Percentiles rank a stretch among this genome's conserved stretches.
phyloP scores from a whole-genome alignment of 2,329 filamentous ascomycete species.

The Cladosporium velox region DNA sequence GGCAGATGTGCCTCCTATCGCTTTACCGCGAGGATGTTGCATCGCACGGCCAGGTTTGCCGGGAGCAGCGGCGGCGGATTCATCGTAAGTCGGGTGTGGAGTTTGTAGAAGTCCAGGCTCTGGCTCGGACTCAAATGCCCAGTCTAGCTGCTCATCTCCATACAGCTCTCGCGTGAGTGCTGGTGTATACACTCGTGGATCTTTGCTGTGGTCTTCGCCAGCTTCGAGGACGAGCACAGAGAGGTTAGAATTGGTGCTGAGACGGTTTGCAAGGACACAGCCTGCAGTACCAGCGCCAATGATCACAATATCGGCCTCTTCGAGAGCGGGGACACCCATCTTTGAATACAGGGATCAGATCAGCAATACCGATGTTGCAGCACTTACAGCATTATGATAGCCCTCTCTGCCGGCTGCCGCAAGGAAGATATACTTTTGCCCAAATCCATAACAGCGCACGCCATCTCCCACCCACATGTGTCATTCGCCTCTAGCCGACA shows the following conservation, averaged over 20 bases:
- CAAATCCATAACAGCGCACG: neutral
- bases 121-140: conserved; percentile 35
- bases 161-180: conserved; percentile 24
- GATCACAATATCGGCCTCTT: conserved; percentile 28
- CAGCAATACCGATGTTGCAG: neutral
- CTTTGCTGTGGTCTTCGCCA: conserved; percentile 29
- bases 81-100: neutral
- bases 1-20: conserved; percentile 42
- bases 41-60: conserved; percentile 26
- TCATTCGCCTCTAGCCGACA: neutral
- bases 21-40: conserved; percentile 38
- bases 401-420: neutral
- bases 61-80: conserved; percentile 20
- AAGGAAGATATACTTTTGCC: neutral
- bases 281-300: conserved; percentile 33
- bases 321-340: conserved; percentile 9
- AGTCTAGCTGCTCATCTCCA: conserved; percentile 35
- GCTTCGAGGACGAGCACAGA: conserved; percentile 38
- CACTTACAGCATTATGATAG: neutral
- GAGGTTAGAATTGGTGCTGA: conserved; percentile 28
- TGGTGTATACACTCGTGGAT: conserved; percentile 29
- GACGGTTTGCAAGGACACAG: conserved; percentile 31
- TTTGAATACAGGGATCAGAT: neutral
- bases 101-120: conserved; percentile 23
- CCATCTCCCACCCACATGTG: neutral